These are phyloP conservation scores for Tricholoma sp. DNA, from an alignment of 768 basidiomycete genomes.

Conservation along the genomic window DNA sequence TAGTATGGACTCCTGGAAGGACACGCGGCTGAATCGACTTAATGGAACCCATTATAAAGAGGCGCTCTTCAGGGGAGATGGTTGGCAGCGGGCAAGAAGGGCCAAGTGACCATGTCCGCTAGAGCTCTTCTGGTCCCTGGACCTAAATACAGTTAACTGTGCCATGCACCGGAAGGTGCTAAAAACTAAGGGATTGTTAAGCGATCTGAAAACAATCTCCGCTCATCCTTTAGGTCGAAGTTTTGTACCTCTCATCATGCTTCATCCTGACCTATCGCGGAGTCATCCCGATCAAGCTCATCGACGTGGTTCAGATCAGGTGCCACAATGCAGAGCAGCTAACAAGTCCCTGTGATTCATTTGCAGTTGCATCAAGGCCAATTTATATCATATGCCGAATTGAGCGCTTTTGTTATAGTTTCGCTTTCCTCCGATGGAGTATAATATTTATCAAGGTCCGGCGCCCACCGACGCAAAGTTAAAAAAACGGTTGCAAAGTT, in stretches of 20 bases:
- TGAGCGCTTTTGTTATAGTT: not conserved
- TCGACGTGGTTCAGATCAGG: not conserved
- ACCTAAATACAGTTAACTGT: not conserved
- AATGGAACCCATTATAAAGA: not conserved
- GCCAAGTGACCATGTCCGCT: not conserved
- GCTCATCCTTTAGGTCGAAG: not conserved
- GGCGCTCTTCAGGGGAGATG: not conserved
- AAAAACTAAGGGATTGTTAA: not conserved
- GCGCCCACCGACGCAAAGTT: constrained; percentile 3
- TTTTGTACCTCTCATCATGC: not conserved
- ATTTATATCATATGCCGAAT: not conserved
- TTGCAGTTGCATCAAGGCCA: not conserved
- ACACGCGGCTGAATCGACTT: not conserved
- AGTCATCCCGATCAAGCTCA: not conserved
- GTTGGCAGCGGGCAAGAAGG: not conserved
- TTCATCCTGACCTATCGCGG: not conserved
- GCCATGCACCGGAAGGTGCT: not conserved
- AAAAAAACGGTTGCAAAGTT: constrained; percentile 1
- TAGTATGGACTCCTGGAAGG: not conserved
- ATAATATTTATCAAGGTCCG: not conserved
- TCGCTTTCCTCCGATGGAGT: not conserved
- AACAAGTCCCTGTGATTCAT: not conserved
- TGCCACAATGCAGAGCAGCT: not conserved
- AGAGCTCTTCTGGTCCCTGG: not conserved
- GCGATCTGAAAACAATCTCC: not conserved